Base-by-base conservation (phyloP, 805 yeast genomes). In the Zygosaccharomyces lentus region DNA sequence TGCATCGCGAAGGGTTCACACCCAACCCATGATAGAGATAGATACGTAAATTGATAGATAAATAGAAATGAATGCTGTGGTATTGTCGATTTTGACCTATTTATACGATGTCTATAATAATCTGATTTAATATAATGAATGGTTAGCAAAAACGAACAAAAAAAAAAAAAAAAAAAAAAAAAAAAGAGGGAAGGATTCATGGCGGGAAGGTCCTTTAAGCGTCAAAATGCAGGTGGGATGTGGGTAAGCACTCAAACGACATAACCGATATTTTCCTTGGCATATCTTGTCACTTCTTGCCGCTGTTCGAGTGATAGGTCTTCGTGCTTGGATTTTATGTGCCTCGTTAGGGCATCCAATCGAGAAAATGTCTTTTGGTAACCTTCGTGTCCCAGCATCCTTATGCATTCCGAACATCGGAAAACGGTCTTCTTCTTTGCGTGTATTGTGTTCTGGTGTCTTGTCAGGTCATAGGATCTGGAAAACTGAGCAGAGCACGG, bases 401-500 rank as follows among this genome's bases (percentile, higher is more conserved):
- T 57, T 17, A 68, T 93, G 69, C 99, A 91, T 37, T 84, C 81
- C 55, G 81, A 81, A 66, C 99, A 91, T 62, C 85, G 81, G 72
- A 82, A 93, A 40, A 84, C 80, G 57, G 85, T 85, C 67, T 91
- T 84, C 63, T 83, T 84, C 39, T 85, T 75, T 1, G 97, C 93
- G 65, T 91, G 99, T 45, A 91, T 90, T 0, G 98, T 93, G 59
- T 91, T 96, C 66, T 91, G 96, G 66, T 91, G 99, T 57, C 99
- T 79, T 21, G 90, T 84, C 59, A 91, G 73, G 70, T 91, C 99
- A 63, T 91, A 91, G 15, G 96, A 95, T 60, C 99, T 78, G 13
- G 97, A 88, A 61, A 91, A 91, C 58, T 81, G 61, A 15, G 66
- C 66, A 13, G 52, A 46, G 36, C 69, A 65, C 6, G 65, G 63